Percentiles rank a stretch among this genome's conserved stretches.
phyloP scores from a whole-genome alignment of 352 stramenopile species.

The Phytophthora pisi region DNA sequence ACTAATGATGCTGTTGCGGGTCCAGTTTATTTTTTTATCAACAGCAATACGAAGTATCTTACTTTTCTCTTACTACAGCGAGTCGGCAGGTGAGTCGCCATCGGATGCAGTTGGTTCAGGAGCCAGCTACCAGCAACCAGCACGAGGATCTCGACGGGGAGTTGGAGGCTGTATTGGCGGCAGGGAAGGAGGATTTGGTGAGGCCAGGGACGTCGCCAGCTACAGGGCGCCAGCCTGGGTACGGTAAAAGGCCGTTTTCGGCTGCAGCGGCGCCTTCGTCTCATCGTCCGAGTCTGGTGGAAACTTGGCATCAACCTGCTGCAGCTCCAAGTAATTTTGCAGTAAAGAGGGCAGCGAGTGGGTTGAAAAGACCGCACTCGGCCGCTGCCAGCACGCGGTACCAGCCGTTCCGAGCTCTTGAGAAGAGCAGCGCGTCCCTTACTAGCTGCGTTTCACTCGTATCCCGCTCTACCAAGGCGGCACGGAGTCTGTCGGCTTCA shows the following conservation, averaged over 20 bases:
- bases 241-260: slow-evolving; percentile 31
- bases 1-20: too few species aligned
- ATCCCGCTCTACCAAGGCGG: slow-evolving; percentile 9
- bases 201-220: slow-evolving; percentile 4
- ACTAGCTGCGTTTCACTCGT: slow-evolving; percentile 24
- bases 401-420: slow-evolving; percentile 12
- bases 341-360: slow-evolving; percentile 3
- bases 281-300: not conserved
- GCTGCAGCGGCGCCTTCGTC: slow-evolving; percentile 15
- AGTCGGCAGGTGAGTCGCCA: slow-evolving; percentile 46
- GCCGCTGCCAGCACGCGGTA: slow-evolving; percentile 25
- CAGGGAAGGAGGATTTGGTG: slow-evolving; percentile 22
- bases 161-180: not conserved
- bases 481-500: slow-evolving; percentile 14
- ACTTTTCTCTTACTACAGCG: slow-evolving; percentile 10
- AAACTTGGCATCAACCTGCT: slow-evolving; percentile 6
- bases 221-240: not conserved
- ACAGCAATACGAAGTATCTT: not conserved
- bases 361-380: slow-evolving; percentile 34
- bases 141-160: slow-evolving; percentile 6
- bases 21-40: not conserved
- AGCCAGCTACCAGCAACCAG: slow-evolving; percentile 24
- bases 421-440: slow-evolving; percentile 23
- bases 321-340: not conserved
- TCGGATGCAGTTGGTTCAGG: slow-evolving; percentile 43